Evolutionary conservation across 208 protist genomes (phyloP), one percentile per base, ranked within the genome.

Genomic region (Trypanosoma scelopori): DNA sequence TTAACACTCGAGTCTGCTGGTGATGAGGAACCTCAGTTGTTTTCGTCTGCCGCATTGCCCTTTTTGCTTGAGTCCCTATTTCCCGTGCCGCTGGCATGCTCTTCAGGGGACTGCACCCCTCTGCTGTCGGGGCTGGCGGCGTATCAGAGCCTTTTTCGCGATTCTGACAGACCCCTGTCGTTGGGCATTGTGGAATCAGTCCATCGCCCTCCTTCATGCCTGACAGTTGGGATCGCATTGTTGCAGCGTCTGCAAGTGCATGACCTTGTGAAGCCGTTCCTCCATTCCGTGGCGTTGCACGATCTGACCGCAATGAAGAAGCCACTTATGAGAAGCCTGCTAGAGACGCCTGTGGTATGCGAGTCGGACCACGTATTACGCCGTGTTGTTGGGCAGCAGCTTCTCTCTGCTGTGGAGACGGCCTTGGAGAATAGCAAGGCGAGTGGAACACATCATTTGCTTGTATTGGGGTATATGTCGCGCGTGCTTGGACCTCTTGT

Each of bases 81-180:
- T 63, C 28, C 46, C 22, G 2, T 68, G 16, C 52, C 69, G 22
- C 43, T 74, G 47, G 47, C 22, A 11, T 63, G 32, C 32, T 62
- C 46, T 22, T 41, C 41, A 18, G 15, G 48, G 41, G 11, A 39
- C 22, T 45, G 2, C 20, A 52, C 28, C 15, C 30, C 45, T 20
- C 12, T 62, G 15, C n/a, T 62, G 5, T 48, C 28, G 27, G 69
- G 69, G 23, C 43, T 74, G 48, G 18, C 15, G 18, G 20, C 37
- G 52, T 74, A 66, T 56, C 60, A 59, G 25, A 61, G 50, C 50
- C 59, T 74, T 43, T 74, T 68, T 37, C 11, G 37, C 22, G 22
- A n/a, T 5, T 25, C 25, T 41, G 27, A 49, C 20, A 20, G 39
- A 12, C 20, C 5, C 4, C 16, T 41, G 18, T 43, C 51, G 7